These are phyloP conservation scores for Xylariomycetidae sp. DNA, from an alignment of 2,329 filamentous ascomycete genomes.

Conservation along the genomic window DNA sequence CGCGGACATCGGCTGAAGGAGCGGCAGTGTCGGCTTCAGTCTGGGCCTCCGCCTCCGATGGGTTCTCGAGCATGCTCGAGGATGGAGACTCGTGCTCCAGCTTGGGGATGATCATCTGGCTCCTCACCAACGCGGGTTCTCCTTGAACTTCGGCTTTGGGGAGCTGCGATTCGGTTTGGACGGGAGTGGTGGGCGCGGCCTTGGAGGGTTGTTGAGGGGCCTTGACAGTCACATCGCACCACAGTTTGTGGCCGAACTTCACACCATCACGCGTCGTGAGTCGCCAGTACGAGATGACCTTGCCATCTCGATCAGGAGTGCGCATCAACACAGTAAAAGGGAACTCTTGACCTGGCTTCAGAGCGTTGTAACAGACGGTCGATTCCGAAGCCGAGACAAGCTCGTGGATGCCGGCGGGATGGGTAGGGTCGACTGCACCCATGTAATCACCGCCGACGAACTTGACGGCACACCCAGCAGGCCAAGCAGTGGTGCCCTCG, in stretches of 20 bases:
- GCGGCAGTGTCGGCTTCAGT: slow-evolving; percentile 28
- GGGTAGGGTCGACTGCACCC: slow-evolving; percentile 78
- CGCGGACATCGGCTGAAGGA: slow-evolving; percentile 25
- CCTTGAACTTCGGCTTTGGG: slow-evolving; percentile 6
- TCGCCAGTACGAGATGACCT: slow-evolving; percentile 93
- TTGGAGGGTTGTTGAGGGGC: slow-evolving; percentile 27
- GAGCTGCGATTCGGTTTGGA: neutral
- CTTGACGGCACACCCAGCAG: slow-evolving; percentile 80
- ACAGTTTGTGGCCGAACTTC: slow-evolving; percentile 88
- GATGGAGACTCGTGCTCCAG: slow-evolving; percentile 89
- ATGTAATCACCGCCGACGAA: slow-evolving; percentile 95
- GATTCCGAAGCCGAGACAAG: slow-evolving; percentile 77
- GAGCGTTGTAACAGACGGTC: slow-evolving; percentile 62
- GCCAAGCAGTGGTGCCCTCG: slow-evolving; percentile 73
- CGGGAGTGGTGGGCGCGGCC: neutral
- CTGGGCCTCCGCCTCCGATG: slow-evolving; percentile 47
- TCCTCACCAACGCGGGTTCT: slow-evolving; percentile 28
- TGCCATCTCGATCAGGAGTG: slow-evolving; percentile 69
- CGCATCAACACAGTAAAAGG: slow-evolving; percentile 82
- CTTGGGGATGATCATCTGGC: slow-evolving; percentile 94
- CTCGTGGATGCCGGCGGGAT: slow-evolving; percentile 71
- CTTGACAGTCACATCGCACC: slow-evolving; percentile 82
- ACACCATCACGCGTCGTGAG: slow-evolving; percentile 73
- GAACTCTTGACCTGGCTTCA: slow-evolving; percentile 68
- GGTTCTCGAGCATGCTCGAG: slow-evolving; percentile 68